A percentile compares a stretch with the other conserved stretches of the same genome.
These are phyloP conservation scores for Candida maris DNA, from an alignment of 805 yeast species.

Conservation along the genomic window DNA sequence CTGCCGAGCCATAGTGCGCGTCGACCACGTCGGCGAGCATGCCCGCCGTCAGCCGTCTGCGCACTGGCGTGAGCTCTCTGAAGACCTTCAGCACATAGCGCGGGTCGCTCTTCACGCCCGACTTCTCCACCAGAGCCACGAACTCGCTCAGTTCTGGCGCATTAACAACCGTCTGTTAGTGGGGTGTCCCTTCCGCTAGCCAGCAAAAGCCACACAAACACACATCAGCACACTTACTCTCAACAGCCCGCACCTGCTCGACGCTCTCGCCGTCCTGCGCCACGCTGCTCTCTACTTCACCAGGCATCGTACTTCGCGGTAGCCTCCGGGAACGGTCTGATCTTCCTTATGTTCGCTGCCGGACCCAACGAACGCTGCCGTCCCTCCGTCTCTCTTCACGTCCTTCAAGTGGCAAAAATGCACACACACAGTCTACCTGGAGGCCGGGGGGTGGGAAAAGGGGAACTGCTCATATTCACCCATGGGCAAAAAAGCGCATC, in stretches of 20 bases:
- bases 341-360: too few species aligned
- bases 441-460: too few species aligned
- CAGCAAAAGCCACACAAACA: too few species aligned
- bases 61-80: conserved; percentile 73
- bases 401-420: too few species aligned
- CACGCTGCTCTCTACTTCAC: conserved; percentile 1
- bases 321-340: too few species aligned
- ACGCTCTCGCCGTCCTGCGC: conserved; percentile 1
- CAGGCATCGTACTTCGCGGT: conserved; percentile 7
- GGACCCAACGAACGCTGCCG: too few species aligned
- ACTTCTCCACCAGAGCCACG: conserved; percentile 30
- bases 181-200: neutral
- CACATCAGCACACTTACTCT: conserved; percentile 12
- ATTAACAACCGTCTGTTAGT: conserved; percentile 7
- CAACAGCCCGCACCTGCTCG: conserved; percentile 5
- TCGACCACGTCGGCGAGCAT: conserved; percentile 55
- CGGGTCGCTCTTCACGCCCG: conserved; percentile 63
- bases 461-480: too few species aligned
- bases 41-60: conserved; percentile 57
- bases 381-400: too few species aligned
- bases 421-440: too few species aligned
- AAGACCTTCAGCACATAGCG: conserved; percentile 82
- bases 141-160: conserved; percentile 21
- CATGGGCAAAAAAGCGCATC: too few species aligned
- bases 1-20: conserved; percentile 50